phyloP scores from a whole-genome alignment of 306 rosid genomes.

The Delonix regia region DNA sequence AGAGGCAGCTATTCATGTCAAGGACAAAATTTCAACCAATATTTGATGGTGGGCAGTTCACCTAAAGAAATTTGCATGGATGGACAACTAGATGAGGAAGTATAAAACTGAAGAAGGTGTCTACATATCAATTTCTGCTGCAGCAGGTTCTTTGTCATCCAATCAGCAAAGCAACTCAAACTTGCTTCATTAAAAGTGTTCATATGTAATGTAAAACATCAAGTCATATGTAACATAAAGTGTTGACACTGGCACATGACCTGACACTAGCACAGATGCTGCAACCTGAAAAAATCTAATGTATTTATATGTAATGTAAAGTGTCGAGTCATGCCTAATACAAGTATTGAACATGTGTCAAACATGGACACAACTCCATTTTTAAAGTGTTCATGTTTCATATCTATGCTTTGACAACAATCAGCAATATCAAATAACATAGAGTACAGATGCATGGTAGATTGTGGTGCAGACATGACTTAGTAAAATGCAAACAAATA shows the following conservation, averaged over 20 bases:
- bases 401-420: neutral
- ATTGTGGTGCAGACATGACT: neutral
- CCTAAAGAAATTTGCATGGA: neutral
- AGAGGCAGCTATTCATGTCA: neutral
- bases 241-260: too few relatives aligned
- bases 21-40: neutral
- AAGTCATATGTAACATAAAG: too few relatives aligned
- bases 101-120: neutral
- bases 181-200: neutral
- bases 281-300: too few relatives aligned
- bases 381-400: too few relatives aligned
- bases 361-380: too few relatives aligned
- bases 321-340: too few relatives aligned
- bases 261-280: too few relatives aligned
- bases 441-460: neutral
- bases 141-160: neutral
- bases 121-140: neutral
- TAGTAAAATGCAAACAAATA: conserved; percentile 8
- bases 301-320: too few relatives aligned
- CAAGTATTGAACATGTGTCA: too few relatives aligned
- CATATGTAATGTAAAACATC: too few relatives aligned
- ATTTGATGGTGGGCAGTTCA: neutral
- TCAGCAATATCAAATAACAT: neutral
- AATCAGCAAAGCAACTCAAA: conserved; percentile 18
- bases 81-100: neutral